Percentiles rank a stretch among this genome's conserved stretches.
Conservation (phyloP, 78 protist species). For the Blattamonas nauphoetae region DNA sequence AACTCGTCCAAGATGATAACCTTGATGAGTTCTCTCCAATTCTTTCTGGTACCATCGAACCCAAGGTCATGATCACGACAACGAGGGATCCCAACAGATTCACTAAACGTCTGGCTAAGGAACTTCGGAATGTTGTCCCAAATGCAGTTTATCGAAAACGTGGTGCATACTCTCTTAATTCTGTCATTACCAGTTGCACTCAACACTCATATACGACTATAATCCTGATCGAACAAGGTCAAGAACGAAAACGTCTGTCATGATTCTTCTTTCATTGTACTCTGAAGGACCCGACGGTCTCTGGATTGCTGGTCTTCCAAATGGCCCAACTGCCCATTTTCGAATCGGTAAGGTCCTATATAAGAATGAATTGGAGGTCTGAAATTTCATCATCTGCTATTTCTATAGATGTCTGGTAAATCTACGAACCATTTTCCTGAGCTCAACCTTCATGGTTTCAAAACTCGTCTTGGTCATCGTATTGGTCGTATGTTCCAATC, state of each 20-base stretch:
- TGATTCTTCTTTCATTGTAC: not conserved
- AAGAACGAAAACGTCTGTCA: not conserved
- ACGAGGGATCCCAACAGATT: not conserved
- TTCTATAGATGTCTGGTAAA: not conserved
- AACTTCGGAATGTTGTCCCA: not conserved
- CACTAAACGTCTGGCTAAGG: not conserved
- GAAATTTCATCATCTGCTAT: not conserved
- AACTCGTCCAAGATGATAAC: not conserved
- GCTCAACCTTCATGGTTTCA: not conserved
- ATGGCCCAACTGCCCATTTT: slow-evolving; percentile 8
- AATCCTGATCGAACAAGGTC: not conserved
- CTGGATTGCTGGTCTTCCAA: not conserved
- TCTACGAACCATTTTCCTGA: not conserved
- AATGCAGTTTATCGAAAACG: not conserved
- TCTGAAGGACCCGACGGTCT: not conserved
- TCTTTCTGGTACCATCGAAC: not conserved
- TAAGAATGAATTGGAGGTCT: not conserved
- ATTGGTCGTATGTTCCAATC: not conserved
- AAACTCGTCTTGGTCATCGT: not conserved
- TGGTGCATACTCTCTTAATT: not conserved
- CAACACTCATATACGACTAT: not conserved
- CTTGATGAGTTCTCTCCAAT: not conserved
- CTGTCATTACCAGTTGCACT: not conserved
- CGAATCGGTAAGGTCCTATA: not conserved
- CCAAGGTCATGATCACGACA: not conserved